A percentile compares a stretch with the other conserved stretches of the same genome.
Conservation (phyloP, 306 rosid species). For the Fragaria iinumae region DNA sequence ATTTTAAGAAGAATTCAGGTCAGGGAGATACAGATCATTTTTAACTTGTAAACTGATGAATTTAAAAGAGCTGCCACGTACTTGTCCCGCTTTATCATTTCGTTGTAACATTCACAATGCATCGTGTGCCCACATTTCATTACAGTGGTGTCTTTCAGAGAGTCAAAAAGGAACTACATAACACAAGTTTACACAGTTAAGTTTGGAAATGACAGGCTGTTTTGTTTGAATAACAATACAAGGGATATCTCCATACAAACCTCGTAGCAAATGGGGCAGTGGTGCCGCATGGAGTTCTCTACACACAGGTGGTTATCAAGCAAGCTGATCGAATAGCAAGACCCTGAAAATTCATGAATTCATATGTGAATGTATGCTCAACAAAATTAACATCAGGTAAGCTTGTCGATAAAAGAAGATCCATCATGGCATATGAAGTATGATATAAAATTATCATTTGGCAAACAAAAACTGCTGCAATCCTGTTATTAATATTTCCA, state of each 20-base stretch:
- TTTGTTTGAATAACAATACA: neutral
- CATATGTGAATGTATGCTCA: neutral
- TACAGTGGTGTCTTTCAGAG: conserved; percentile 68
- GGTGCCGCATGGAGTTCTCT: conserved; percentile 97
- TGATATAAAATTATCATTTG: neutral
- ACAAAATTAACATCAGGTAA: neutral
- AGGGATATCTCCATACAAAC: conserved; percentile 35
- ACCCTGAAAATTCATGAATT: conserved; percentile 39
- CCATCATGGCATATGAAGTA: neutral
- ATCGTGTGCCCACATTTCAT: conserved; percentile 99
- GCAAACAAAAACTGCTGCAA: neutral
- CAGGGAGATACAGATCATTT: neutral
- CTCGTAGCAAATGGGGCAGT: conserved; percentile 98
- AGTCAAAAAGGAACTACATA: conserved; percentile 80
- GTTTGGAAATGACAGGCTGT: conserved; percentile 1
- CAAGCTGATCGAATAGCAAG: conserved; percentile 71
- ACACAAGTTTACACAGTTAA: neutral
- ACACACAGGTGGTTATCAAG: conserved; percentile 84
- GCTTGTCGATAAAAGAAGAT: neutral
- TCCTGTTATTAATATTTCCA: neutral
- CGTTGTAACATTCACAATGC: conserved; percentile 73
- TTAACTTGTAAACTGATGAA: neutral
- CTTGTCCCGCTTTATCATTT: conserved; percentile 80
- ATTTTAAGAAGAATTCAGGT: conserved; percentile 27
- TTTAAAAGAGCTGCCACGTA: conserved; percentile 31